Base-by-base conservation (phyloP, 2,329 filamentous ascomycete genomes). In the Aciculosporium take region DNA sequence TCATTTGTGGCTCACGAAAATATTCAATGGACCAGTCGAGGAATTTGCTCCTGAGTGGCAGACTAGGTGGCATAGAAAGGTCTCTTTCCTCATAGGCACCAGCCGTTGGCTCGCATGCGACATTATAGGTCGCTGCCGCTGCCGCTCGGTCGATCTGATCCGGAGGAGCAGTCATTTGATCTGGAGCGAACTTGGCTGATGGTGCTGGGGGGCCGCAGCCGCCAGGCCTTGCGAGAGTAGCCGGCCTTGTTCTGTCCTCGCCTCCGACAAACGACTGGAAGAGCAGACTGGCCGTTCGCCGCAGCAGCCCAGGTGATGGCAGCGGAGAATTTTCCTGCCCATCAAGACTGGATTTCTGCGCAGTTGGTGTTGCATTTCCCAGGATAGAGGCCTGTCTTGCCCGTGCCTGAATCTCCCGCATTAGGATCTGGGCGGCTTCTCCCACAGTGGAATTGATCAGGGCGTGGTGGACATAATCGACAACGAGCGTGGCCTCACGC, bases 1-100 rank as follows among this genome's bases (percentile, higher is more conserved):
- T 93, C 91, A 98, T 96, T 61, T 98, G 91, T 25, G 91, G 91
- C 59, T 96, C 88, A 24, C 88, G 84, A 70, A 96, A 98, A 59
- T 98, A 96, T 60, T 89, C 89, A 34, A 91, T 87, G 4, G 88
- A 94, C 88, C 89, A 98, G 48, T 94, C 85, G 47, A 94, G 71
- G 60, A 96, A 94, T 7, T 73, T 79, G 57, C 87, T 94, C 45
- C 74, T 73, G 15, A 98, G 60, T 1, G 91, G 91, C 23, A 96
- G 71, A 10, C 60, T 62, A 1, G 84, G 81, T 8, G 67, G 51
- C 40, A 75, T 66, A 1, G 70, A 66, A 24, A 75, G 57, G 45
- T 79, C 71, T 44, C 80, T 74, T 39, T 76, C 67, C 48, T 75
- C 65, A 54, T 83, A 94, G 0, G 79, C 75, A 9, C 84, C 81